Evolutionary conservation across 306 rosid genomes (phyloP).

Genomic region (Cucurbita argyrosperma): DNA sequence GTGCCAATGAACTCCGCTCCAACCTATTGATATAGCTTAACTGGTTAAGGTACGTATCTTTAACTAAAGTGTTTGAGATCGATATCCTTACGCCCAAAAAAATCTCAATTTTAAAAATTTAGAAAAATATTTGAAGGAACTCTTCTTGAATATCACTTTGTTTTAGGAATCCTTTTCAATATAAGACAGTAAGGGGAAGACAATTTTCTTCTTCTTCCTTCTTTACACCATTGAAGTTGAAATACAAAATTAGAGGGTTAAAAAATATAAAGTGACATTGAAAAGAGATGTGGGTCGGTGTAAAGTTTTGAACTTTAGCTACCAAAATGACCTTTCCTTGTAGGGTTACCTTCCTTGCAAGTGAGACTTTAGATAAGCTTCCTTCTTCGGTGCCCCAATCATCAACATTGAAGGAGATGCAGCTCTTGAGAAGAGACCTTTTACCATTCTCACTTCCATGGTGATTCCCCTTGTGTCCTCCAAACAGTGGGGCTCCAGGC

Average conservation of each 20-base stretch:
- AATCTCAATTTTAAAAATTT: not conserved
- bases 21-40: conserved; percentile 21
- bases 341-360: conserved; percentile 52
- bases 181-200: too few relatives aligned
- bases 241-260: too few relatives aligned
- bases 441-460: conserved; percentile 14
- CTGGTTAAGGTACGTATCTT: too few relatives aligned
- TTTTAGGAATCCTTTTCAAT: too few relatives aligned
- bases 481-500: not conserved
- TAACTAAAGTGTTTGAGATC: too few relatives aligned
- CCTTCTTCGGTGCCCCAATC: conserved; percentile 66
- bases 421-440: conserved; percentile 43
- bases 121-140: not conserved
- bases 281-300: not conserved
- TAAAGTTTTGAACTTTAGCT: not conserved
- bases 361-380: conserved; percentile 38
- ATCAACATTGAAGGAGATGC: conserved; percentile 42
- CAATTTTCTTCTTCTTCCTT: not conserved
- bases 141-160: too few relatives aligned
- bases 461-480: not conserved
- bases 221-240: too few relatives aligned
- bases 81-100: too few relatives aligned
- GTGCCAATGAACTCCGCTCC: conserved; percentile 96
- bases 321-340: not conserved
- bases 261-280: not conserved